Base-by-base conservation (phyloP, 352 stramenopile species). In the Globisporangium apiculatum region DNA sequence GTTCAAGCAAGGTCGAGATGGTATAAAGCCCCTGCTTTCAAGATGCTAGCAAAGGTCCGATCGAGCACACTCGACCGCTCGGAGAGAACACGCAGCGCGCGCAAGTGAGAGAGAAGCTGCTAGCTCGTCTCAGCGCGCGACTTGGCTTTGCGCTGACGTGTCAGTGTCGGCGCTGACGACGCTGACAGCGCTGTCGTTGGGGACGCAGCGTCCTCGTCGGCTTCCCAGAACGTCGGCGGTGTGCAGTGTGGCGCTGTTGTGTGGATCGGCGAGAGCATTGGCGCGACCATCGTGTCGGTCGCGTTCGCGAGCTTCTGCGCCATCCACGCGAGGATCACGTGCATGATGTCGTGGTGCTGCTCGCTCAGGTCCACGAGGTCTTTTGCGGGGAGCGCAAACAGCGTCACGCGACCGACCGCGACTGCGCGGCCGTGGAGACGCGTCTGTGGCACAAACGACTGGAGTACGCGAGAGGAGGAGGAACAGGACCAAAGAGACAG, bases 331-430 rank as follows among this genome's bases (percentile, higher is more conserved):
- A 94, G 60, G 11, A 92, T 63, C 1, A 91, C 76, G 48, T 91
- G 80, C 82, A 94, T 89, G 37, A 94, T 81, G 46, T 94, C 83
- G 18, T 83, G 68, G 48, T 94, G 84, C 9, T 89, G 66, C 51
- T 92, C 79, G 49, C 82, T 89, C 51, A 92, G 61, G 51, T 92
- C 84, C 12, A 90, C 65, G 1, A 94, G 69, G 42, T 94, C 82
- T 51, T 86, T 87, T 0, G 80, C 85, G 14, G 77, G 67, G 55
- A 94, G 89, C 53, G 88, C 67, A 47, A 94, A 90, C 11, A 94
- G 64, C 6, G 82, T 87, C 17, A 69, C 74, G 53, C 78, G 72
- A 5, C 79, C 76, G 43, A 87, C 53, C 0, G 79, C 71, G 8
- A 61, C 69, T 47, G 71, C 77, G n/a, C 60, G 55, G 0, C 71